These are phyloP conservation scores for Murraya koenigii DNA, from an alignment of 345 rosid species.

Conservation along the genomic window DNA sequence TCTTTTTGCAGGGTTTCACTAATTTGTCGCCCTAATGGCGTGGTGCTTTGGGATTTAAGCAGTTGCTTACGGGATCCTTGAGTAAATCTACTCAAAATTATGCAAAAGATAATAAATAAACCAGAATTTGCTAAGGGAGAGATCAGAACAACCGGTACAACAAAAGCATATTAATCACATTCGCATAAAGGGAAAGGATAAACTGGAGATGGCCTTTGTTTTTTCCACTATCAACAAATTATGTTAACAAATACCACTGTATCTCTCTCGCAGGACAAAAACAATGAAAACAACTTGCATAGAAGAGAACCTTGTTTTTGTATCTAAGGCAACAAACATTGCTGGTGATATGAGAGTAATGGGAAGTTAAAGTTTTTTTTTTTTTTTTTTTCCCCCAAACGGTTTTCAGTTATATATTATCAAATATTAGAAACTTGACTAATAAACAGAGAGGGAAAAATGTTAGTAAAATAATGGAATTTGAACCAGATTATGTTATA, in stretches of 20 bases:
- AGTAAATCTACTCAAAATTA: neutral
- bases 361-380: neutral
- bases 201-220: neutral
- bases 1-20: constrained; percentile 21
- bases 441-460: too few species aligned
- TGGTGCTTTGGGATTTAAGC: neutral
- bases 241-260: neutral
- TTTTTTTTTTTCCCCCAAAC: too few species aligned
- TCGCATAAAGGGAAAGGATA: neutral
- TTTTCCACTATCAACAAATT: neutral
- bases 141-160: neutral
- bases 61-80: neutral
- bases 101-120: neutral
- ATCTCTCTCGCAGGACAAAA: neutral
- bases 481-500: too few species aligned
- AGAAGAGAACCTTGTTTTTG: neutral
- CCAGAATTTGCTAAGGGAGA: neutral
- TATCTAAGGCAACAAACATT: neutral
- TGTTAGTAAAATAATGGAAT: too few species aligned
- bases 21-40: neutral
- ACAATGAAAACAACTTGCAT: neutral
- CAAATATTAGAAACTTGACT: too few species aligned
- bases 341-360: neutral
- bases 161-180: neutral
- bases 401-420: too few species aligned